A percentile compares a stretch with the other conserved stretches of the same genome.
Conservation (phyloP, 2,329 filamentous ascomycete genomes). For the Colletotrichum neosansevieriae region DNA sequence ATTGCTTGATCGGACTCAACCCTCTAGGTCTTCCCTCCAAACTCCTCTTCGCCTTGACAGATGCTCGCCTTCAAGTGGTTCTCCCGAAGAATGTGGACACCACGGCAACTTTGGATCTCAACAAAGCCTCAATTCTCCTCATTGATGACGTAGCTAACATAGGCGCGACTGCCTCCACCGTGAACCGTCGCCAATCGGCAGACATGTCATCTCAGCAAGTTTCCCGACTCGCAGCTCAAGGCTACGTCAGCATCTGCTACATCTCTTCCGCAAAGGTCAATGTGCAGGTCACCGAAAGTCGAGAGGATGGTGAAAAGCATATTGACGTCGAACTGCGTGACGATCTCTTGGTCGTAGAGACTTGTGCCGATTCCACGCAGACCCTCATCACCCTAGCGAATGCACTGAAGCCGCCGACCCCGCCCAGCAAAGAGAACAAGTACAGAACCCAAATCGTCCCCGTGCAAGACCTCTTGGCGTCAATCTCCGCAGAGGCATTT, state of each 20-base stretch:
- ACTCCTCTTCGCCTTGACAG: slow-evolving; percentile 81
- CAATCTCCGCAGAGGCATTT: slow-evolving; percentile 89
- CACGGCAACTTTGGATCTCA: slow-evolving; percentile 74
- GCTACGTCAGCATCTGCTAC: slow-evolving; percentile 88
- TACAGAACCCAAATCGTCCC: slow-evolving; percentile 90
- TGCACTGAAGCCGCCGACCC: slow-evolving; percentile 84
- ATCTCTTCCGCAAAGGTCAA: slow-evolving; percentile 83
- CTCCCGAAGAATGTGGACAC: slow-evolving; percentile 75
- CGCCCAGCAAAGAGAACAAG: slow-evolving; percentile 84
- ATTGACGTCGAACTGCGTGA: slow-evolving; percentile 87
- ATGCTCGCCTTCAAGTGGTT: slow-evolving; percentile 77
- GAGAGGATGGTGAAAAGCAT: slow-evolving; percentile 70
- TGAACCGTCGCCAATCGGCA: slow-evolving; percentile 46
- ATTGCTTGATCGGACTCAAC: slow-evolving; percentile 87
- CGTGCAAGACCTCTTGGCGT: slow-evolving; percentile 88
- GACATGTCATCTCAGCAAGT: slow-evolving; percentile 63
- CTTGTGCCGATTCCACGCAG: slow-evolving; percentile 96
- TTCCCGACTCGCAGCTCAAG: slow-evolving; percentile 70
- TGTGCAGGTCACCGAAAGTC: slow-evolving; percentile 70
- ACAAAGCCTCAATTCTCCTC: slow-evolving; percentile 85
- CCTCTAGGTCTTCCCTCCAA: slow-evolving; percentile 82
- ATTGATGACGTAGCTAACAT: slow-evolving; percentile 75
- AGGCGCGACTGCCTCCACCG: slow-evolving; percentile 24
- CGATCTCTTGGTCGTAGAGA: slow-evolving; percentile 89
- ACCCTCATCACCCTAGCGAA: slow-evolving; percentile 85